Percentiles rank a stretch among this genome's conserved stretches.
Evolutionary conservation across 345 rosid genomes (phyloP).

Genomic region (Cardamine occulta): DNA sequence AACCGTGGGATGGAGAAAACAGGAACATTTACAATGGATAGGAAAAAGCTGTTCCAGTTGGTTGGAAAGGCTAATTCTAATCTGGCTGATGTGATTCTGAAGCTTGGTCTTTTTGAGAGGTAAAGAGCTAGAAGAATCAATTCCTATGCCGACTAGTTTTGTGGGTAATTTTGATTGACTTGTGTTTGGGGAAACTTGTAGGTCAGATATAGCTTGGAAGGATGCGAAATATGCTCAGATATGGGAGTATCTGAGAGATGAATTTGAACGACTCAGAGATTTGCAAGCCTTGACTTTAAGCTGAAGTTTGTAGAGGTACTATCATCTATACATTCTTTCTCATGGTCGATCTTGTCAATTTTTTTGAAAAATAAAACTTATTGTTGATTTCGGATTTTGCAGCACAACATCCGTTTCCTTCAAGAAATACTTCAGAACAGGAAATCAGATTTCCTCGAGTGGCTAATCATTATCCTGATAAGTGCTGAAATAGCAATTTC

Average conservation of each 20-base stretch:
- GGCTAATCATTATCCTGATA: constrained; percentile 89
- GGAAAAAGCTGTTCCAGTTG: constrained; percentile 92
- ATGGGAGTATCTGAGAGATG: constrained; percentile 95
- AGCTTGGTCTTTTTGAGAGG: constrained; percentile 99
- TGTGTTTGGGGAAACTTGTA: constrained; percentile 40
- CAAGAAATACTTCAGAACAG: constrained; percentile 96
- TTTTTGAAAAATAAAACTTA: neutral
- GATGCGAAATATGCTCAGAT: constrained; percentile 91
- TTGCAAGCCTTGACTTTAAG: constrained; percentile 90
- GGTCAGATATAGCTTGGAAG: constrained; percentile 99
- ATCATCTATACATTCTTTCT: constrained; percentile 14
- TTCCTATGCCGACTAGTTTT: neutral
- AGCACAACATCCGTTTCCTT: constrained; percentile 94
- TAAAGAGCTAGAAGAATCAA: constrained; percentile 34
- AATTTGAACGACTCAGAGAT: constrained; percentile 87
- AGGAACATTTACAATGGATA: constrained; percentile 93
- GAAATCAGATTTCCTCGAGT: constrained; percentile 92
- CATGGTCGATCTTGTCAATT: constrained; percentile 1
- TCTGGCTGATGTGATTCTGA: constrained; percentile 94
- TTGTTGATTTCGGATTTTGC: constrained; percentile 39
- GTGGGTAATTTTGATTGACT: constrained; percentile 13
- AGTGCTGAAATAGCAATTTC: constrained; percentile 79
- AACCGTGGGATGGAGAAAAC: constrained; percentile 94
- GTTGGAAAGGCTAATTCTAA: constrained; percentile 96
- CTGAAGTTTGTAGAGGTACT: constrained; percentile 92